Base-by-base conservation (phyloP, 2,329 filamentous ascomycete species). In the Colletotrichum navitas region DNA sequence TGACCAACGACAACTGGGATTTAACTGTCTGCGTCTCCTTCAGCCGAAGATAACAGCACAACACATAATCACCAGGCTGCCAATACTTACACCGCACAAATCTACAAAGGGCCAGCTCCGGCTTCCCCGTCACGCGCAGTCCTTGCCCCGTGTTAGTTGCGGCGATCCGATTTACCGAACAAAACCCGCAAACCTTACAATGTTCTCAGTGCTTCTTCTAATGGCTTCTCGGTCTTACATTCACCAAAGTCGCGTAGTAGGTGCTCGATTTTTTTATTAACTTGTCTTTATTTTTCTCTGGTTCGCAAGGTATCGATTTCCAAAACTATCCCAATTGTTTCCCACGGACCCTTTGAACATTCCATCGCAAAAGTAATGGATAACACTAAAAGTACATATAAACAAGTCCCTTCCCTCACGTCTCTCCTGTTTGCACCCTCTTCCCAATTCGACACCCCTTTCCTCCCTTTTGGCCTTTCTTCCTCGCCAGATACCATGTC, bases 361-460 rank as follows among this genome's bases (percentile, higher is more conserved):
- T 36, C 59, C 66, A 24, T n/a, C 55, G 52, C 66, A 60, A 58
- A 47, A 29, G 6, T 58, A 63, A 29, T n/a, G 43, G 67, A 2
- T 14, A 26, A 60, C 47, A 73, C 54, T 73, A 73, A 45, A 65
- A 71, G 36, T 73, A 74, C 72, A 74, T 69, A 68, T 68, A 59
- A n/a, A 73, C 60, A 63, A 26, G 52, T 24, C 32, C 43, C 54
- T 49, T 21, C 55, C 61, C n/a, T n/a, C 43, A 10, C 43, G 1
- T 45, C 43, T 66, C 58, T 39, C 32, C 36, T 45, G 5, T 39
- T 32, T 34, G 26, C 26, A 36, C 56, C 21, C 58, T 12, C 21
- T 21, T 29, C 41, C 59, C 55, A 29, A n/a, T 41, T 34, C 58
- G 21, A n/a, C 52, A 7, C 26, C 47, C 11, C 21, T n/a, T n/a